These are phyloP conservation scores for Podaxis pistillaris DNA, from an alignment of 768 basidiomycete species.

Conservation along the genomic window DNA sequence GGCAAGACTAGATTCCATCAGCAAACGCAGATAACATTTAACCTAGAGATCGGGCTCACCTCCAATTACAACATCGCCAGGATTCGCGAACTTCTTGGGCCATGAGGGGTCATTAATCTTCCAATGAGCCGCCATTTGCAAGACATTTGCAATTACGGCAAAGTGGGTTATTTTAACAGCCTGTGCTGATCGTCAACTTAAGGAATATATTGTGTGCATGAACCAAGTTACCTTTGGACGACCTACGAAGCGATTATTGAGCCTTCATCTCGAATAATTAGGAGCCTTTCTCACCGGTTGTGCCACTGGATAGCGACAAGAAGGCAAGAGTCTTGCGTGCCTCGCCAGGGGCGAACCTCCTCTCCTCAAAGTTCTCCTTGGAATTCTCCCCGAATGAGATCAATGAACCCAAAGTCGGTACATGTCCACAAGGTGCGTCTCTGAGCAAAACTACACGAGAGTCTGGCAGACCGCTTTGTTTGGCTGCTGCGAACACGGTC, in stretches of 20 bases:
- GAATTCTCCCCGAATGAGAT: conserved; percentile 38
- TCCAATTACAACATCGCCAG: conserved; percentile 58
- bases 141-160: conserved; percentile 57
- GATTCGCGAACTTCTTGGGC: conserved; percentile 39
- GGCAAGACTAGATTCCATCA: conserved; percentile 44
- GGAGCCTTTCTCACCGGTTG: conserved; percentile 51
- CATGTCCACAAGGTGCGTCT: conserved; percentile 17
- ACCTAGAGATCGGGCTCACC: conserved; percentile 35
- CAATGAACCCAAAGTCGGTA: conserved; percentile 43
- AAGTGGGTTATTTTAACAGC: conserved; percentile 70
- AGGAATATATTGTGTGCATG: background rate
- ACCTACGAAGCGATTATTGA: conserved; percentile 19
- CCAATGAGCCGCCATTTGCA: conserved; percentile 57
- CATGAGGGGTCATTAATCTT: conserved; percentile 38
- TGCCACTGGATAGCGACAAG: conserved; percentile 73
- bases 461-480: conserved; percentile 35
- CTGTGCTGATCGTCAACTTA: conserved; percentile 26
- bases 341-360: conserved; percentile 52
- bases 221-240: conserved; percentile 33
- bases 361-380: conserved; percentile 41
- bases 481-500: conserved; percentile 46
- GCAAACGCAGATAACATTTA: background rate
- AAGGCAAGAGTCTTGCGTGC: conserved; percentile 62
- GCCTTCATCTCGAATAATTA: background rate
- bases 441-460: conserved; percentile 42